Base-by-base conservation (phyloP, 192 early-diverging fungal genomes). In the Podila epigama region DNA sequence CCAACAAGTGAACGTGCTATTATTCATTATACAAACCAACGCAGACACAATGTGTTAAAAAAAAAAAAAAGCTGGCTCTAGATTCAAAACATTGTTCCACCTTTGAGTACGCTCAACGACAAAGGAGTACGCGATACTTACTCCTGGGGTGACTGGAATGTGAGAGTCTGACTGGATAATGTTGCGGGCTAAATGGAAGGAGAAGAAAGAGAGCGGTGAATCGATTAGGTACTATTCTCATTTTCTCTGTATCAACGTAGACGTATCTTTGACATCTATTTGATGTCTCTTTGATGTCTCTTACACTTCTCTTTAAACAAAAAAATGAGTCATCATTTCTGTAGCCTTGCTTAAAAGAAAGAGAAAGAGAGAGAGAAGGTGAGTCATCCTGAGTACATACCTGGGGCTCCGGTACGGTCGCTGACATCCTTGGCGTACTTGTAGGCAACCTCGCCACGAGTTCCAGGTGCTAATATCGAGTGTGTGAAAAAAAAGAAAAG, bases 1-100 rank as follows among this genome's bases (percentile, higher is more conserved):
- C 84, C 7, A 97, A 72, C 56, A 85, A 67, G 55, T 93, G 85
- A 40, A 86, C 82, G 52, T 63, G 52, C 70, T 72, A 65, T 42
- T 50, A 27, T 69, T 33, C 8, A 27, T n/a, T 15, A 33, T n/a
- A 25, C 10, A 31, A 31, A 58, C 22, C 42, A 48, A 32, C n/a
- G 31, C 58, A 27, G 37, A 34, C 20, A 56, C 25, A 57, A 64
- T 22, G 20, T 37, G 35, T 53, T 67, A 44, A 50, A 35, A 42
- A 51, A 64, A n/a, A 55, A 4, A 34, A 18, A 32, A 27, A 60
- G 1, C 11, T 25, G 9, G 9, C 4, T 5, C n/a, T 35, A 11
- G 12, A 36, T 16, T n/a, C 20, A 31, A 32, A 42, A 37, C 2
- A 0, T 20, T 32, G 3, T 13, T 54, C 11, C 41, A 18, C 10